phyloP scores from a whole-genome alignment of 78 protist species.

The Polysphondylium violaceum region DNA sequence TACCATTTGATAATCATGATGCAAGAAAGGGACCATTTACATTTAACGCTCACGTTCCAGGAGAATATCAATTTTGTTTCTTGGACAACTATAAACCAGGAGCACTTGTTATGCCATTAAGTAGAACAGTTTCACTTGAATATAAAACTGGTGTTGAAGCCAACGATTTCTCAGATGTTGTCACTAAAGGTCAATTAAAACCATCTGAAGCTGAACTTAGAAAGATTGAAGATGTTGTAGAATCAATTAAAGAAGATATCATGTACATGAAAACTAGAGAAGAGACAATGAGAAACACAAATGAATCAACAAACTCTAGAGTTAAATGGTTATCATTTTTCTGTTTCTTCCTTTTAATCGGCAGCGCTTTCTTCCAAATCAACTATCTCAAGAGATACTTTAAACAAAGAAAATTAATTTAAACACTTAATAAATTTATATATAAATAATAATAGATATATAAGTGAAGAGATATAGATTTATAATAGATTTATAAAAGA shows the following conservation, averaged over 20 bases:
- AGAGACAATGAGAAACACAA: slow-evolving; percentile 78
- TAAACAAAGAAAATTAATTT: slow-evolving; percentile 70
- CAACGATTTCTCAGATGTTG: slow-evolving; percentile 64
- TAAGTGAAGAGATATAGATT: too few species aligned
- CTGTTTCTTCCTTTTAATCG: slow-evolving; percentile 49
- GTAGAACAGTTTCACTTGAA: slow-evolving; percentile 59
- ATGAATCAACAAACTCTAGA: slow-evolving; percentile 80
- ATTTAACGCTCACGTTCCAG: slow-evolving; percentile 67
- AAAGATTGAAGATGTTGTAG: slow-evolving; percentile 70
- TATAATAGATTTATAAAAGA: too few species aligned
- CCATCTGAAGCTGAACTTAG: slow-evolving; percentile 71
- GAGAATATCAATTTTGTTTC: slow-evolving; percentile 69
- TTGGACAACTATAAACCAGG: slow-evolving; percentile 45
- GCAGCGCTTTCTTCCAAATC: slow-evolving; percentile 67
- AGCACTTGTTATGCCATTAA: slow-evolving; percentile 62
- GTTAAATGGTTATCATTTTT: slow-evolving; percentile 66
- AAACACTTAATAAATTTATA: slow-evolving; percentile 18
- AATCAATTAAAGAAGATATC: slow-evolving; percentile 38
- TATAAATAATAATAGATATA: not conserved
- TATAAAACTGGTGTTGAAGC: slow-evolving; percentile 78
- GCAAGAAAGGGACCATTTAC: slow-evolving; percentile 44
- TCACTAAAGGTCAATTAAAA: slow-evolving; percentile 70
- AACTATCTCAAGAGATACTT: slow-evolving; percentile 72
- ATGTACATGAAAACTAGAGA: slow-evolving; percentile 61
- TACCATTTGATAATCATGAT: slow-evolving; percentile 48